Conservation (phyloP, 2,329 filamentous ascomycete genomes). For the Talaromyces islandicus region DNA sequence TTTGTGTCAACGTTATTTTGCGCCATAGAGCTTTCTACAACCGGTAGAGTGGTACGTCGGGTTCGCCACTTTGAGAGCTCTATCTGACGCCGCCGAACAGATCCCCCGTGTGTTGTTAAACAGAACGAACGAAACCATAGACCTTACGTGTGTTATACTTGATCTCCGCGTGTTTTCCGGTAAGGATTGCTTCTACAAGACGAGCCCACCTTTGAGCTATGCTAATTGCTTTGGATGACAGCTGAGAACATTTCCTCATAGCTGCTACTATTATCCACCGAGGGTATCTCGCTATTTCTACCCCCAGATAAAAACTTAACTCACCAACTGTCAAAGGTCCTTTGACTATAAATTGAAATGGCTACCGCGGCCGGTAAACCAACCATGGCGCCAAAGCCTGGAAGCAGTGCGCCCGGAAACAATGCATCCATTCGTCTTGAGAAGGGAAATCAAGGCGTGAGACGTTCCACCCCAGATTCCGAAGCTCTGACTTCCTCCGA, state of each 20-base stretch:
- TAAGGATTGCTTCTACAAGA: not conserved
- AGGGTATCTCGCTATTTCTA: not conserved
- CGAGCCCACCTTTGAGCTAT: not conserved
- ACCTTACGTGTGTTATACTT: conserved; percentile 1
- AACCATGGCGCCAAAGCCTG: conserved; percentile 3
- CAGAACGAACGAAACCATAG: not conserved
- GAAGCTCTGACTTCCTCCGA: conserved; percentile 92
- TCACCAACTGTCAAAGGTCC: not conserved
- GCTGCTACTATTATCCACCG: not conserved
- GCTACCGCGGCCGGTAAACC: conserved; percentile 7
- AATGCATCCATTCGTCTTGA: conserved; percentile 65
- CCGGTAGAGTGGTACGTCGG: conserved; percentile 5
- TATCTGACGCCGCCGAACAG: not conserved
- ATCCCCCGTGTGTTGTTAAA: not conserved
- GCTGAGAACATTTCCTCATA: not conserved
- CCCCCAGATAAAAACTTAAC: not conserved
- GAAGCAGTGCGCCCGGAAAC: conserved; percentile 39
- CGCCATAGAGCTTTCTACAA: conserved; percentile 8
- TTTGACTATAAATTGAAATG: not conserved
- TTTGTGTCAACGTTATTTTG: not conserved
- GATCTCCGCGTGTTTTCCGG: not conserved
- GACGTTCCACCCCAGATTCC: conserved; percentile 86
- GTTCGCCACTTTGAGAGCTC: not conserved
- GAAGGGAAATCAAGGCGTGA: conserved; percentile 61
- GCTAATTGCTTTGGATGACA: not conserved